A percentile compares a stretch with the other conserved stretches of the same genome.
Evolutionary conservation across 2,329 filamentous ascomycete genomes (phyloP).

Genomic region (Phaeosphaeriaceae sp.): DNA sequence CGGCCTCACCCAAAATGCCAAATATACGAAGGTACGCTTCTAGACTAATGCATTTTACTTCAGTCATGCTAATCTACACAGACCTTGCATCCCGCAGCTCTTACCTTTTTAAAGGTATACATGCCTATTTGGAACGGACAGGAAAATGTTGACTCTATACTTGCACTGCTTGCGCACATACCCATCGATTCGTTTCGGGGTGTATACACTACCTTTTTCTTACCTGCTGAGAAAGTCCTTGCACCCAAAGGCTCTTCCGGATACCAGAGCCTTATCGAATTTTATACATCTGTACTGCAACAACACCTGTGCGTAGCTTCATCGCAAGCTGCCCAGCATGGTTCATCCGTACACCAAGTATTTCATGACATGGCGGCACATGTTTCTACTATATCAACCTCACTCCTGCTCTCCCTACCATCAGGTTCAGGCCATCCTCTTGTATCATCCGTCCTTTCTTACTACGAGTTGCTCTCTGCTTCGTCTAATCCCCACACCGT

Average conservation of each 20-base stretch:
- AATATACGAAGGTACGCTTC: constrained; percentile 42
- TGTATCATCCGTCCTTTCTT: constrained; percentile 63
- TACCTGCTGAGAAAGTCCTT: constrained; percentile 50
- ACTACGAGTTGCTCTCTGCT: constrained; percentile 69
- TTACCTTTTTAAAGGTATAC: constrained; percentile 44
- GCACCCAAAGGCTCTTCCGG: constrained; percentile 52
- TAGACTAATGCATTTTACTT: neutral
- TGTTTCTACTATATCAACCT: constrained; percentile 38
- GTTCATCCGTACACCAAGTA: constrained; percentile 50
- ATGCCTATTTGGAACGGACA: constrained; percentile 47
- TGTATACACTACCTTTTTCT: constrained; percentile 48
- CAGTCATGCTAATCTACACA: constrained; percentile 9
- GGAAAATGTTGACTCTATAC: constrained; percentile 49
- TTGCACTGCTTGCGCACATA: constrained; percentile 57
- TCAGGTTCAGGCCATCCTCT: constrained; percentile 45
- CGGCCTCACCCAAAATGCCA: constrained; percentile 41
- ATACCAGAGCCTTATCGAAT: constrained; percentile 65
- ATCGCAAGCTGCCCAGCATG: constrained; percentile 26
- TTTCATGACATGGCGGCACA: constrained; percentile 40
- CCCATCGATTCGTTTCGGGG: constrained; percentile 59
- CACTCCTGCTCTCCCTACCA: constrained; percentile 37
- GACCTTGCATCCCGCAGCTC: constrained; percentile 41
- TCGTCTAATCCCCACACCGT: constrained; percentile 49
- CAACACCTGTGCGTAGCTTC: constrained; percentile 55
- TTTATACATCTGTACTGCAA: constrained; percentile 71